phyloP scores from a whole-genome alignment of 768 basidiomycete species.

The Mycena leptocephala region DNA sequence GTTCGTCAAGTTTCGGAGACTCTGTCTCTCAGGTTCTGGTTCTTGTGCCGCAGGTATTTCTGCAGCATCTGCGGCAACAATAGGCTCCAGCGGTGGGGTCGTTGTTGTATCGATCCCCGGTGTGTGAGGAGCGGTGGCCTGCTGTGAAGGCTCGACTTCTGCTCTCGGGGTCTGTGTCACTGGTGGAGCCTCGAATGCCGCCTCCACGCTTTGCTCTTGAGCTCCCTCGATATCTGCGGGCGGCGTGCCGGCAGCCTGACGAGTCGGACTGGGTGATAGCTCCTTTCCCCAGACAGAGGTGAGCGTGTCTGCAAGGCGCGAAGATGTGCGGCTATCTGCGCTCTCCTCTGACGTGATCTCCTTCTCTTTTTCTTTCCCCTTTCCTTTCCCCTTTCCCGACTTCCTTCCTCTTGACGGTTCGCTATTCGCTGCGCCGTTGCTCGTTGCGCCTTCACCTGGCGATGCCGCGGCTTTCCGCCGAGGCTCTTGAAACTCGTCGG shows the following conservation, averaged over 20 bases:
- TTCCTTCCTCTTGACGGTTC: constrained; percentile 37
- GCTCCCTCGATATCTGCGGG: constrained; percentile 25
- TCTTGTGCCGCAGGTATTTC: background rate
- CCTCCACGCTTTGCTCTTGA: constrained; percentile 4
- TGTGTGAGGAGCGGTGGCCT: constrained; percentile 9
- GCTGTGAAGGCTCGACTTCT: background rate
- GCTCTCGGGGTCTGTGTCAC: constrained; percentile 14
- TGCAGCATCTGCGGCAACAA: background rate
- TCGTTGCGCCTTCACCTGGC: constrained; percentile 32
- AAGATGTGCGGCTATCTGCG: constrained; percentile 52
- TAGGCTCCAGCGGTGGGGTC: constrained; percentile 5
- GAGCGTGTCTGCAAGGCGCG: constrained; percentile 60
- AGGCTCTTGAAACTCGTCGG: constrained; percentile 30
- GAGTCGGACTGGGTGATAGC: constrained; percentile 46
- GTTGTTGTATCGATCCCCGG: constrained; percentile 9
- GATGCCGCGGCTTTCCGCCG: background rate
- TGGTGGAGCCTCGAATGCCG: background rate
- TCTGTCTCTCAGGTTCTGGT: background rate
- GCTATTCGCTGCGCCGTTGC: constrained; percentile 28
- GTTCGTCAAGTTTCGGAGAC: background rate
- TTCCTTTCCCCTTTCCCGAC: constrained; percentile 36
- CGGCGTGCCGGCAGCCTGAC: constrained; percentile 29
- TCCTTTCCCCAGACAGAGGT: constrained; percentile 65
- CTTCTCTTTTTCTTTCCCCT: constrained; percentile 45
- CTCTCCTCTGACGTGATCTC: constrained; percentile 46